A percentile compares a stretch with the other conserved stretches of the same genome.
Evolutionary conservation across 2,329 filamentous ascomycete species (phyloP).

Genomic region (Trichoderma sp.): DNA sequence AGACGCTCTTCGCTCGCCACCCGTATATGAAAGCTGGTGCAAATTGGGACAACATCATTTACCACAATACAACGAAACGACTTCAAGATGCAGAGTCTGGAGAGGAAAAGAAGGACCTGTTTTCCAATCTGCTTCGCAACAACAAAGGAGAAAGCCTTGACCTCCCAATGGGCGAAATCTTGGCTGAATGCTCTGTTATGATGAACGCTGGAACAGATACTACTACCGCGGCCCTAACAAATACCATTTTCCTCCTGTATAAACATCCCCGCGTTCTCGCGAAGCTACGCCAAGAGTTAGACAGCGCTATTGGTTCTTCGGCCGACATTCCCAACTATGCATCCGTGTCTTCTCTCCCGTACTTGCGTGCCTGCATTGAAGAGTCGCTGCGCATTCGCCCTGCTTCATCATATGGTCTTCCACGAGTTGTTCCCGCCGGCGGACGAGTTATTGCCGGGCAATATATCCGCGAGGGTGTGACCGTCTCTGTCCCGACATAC

Average conservation of each 20-base stretch:
- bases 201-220: background rate
- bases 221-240: background rate
- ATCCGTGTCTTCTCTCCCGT: constrained; percentile 14
- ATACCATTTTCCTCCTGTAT: background rate
- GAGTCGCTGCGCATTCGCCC: constrained; percentile 30
- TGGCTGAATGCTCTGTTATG: background rate
- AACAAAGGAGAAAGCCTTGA: background rate
- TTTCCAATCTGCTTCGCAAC: background rate
- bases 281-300: background rate
- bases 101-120: background rate
- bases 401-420: constrained; percentile 25
- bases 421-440: constrained; percentile 21
- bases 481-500: too few species aligned
- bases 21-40: background rate
- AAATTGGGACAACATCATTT: background rate
- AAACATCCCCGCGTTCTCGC: background rate
- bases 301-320: background rate
- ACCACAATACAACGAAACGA: background rate
- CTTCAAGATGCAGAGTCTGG: background rate
- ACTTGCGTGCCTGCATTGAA: constrained; percentile 30
- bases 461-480: too few species aligned
- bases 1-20: background rate
- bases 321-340: background rate
- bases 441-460: background rate
- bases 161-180: background rate